These are phyloP conservation scores for Cryptosporidium bovis DNA, from an alignment of 169 alveolate genomes.

Conservation along the genomic window DNA sequence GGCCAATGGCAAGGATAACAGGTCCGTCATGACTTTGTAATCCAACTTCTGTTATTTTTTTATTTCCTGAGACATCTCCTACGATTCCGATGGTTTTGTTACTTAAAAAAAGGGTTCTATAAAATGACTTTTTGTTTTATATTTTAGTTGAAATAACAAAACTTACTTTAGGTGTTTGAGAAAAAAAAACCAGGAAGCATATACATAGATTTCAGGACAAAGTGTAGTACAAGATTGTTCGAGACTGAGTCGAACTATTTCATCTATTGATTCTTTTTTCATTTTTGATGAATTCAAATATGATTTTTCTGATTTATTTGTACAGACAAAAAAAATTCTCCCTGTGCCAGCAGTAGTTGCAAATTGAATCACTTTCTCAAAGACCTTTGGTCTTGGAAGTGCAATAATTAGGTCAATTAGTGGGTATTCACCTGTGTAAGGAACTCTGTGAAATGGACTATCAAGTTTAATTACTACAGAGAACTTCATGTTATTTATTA, in stretches of 20 bases:
- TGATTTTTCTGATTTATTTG: constrained; percentile 79
- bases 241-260: constrained; percentile 58
- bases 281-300: constrained; percentile 77
- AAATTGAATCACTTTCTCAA: constrained; percentile 75
- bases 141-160: background rate
- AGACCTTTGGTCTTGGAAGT: constrained; percentile 83
- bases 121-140: background rate
- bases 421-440: constrained; percentile 65
- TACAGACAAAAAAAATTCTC: constrained; percentile 79
- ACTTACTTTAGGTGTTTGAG: constrained; percentile 54
- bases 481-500: background rate
- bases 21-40: constrained; percentile 77
- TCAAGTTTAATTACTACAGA: constrained; percentile 22
- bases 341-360: constrained; percentile 83
- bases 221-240: constrained; percentile 66
- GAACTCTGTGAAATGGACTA: constrained; percentile 39
- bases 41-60: constrained; percentile 33
- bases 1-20: constrained; percentile 82
- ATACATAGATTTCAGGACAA: constrained; percentile 57
- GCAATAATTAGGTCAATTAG: constrained; percentile 81
- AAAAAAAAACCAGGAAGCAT: constrained; percentile 58
- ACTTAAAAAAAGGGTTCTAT: constrained; percentile 12
- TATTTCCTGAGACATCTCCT: constrained; percentile 41
- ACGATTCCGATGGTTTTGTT: constrained; percentile 51
- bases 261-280: constrained; percentile 56